phyloP scores from a whole-genome alignment of 371 early-diverging fungal species.

The Smittium mucronatum region DNA sequence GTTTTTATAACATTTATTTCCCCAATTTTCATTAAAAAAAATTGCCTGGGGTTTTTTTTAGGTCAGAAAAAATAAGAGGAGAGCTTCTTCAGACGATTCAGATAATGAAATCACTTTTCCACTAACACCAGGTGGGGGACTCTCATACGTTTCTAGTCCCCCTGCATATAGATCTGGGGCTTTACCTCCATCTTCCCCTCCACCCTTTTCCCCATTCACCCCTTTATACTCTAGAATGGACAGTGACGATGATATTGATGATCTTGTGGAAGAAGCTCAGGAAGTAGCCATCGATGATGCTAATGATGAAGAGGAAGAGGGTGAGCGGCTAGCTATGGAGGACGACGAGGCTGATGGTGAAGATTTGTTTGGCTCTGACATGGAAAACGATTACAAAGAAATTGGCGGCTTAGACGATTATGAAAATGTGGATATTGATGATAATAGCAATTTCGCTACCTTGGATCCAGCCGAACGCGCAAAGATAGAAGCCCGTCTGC shows the following conservation, averaged over 20 bases:
- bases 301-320: constrained; percentile 25
- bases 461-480: constrained; percentile 59
- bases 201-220: constrained; percentile 28
- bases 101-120: constrained; percentile 19
- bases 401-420: constrained; percentile 67
- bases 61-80: constrained; percentile 20
- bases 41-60: neutral
- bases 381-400: constrained; percentile 66
- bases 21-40: neutral
- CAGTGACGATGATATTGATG: constrained; percentile 17
- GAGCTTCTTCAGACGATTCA: constrained; percentile 29
- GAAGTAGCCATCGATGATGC: constrained; percentile 13
- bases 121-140: constrained; percentile 31
- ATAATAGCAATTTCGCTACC: constrained; percentile 52
- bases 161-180: constrained; percentile 17
- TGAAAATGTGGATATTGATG: constrained; percentile 58
- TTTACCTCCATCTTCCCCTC: constrained; percentile 32
- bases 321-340: constrained; percentile 27
- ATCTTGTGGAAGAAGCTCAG: constrained; percentile 16
- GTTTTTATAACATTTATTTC: neutral
- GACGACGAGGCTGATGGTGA: constrained; percentile 61
- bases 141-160: constrained; percentile 32
- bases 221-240: constrained; percentile 14
- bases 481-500: constrained; percentile 62
- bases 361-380: constrained; percentile 66